Conservation (phyloP, 805 yeast genomes). For the Millerozyma miso region DNA sequence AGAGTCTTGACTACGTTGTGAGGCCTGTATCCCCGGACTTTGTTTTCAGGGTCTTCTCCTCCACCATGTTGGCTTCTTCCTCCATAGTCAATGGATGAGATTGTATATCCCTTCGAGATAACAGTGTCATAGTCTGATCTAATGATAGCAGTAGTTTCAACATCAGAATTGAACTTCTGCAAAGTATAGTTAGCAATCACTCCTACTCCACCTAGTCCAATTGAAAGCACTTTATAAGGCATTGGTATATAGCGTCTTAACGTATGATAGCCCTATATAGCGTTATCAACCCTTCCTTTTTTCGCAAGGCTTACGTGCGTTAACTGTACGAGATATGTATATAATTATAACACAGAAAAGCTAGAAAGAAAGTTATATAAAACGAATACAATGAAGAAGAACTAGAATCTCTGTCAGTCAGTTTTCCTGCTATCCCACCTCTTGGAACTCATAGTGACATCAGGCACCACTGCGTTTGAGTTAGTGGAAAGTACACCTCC, state of each 20-base stretch:
- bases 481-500: constrained; percentile 4
- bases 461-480: constrained; percentile 4
- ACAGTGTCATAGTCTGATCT: constrained; percentile 30
- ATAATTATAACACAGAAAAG: not conserved
- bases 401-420: not conserved
- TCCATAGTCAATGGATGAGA: constrained; percentile 28
- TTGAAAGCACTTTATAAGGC: constrained; percentile 19
- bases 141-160: constrained; percentile 29
- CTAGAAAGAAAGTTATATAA: not conserved
- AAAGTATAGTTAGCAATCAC: constrained; percentile 27
- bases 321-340: not conserved
- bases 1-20: constrained; percentile 21
- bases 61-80: constrained; percentile 13
- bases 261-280: too few species aligned
- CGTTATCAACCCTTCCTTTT: too few species aligned
- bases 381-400: not conserved
- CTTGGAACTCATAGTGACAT: constrained; percentile 1
- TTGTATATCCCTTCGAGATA: constrained; percentile 21
- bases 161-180: constrained; percentile 18
- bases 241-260: too few species aligned
- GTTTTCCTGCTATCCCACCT: constrained; percentile 5
- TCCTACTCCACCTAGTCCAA: constrained; percentile 39
- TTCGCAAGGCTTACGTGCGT: not conserved
- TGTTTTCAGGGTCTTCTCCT: constrained; percentile 11
- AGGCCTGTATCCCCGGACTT: constrained; percentile 22